phyloP scores from a whole-genome alignment of 2,329 filamentous ascomycete species.

The Neofusicoccum sp. region DNA sequence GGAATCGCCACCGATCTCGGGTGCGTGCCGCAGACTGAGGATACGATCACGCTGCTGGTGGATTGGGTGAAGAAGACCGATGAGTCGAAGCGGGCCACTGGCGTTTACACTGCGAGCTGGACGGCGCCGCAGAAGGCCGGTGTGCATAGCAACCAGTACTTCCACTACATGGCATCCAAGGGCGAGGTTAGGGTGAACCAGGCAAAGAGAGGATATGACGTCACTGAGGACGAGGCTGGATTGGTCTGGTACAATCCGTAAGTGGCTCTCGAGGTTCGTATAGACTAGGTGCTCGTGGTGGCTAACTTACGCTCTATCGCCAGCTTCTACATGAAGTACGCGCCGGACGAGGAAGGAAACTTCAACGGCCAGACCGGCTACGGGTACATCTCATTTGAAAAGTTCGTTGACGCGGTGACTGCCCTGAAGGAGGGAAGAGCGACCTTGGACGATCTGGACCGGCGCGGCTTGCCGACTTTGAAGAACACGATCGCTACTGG shows the following conservation, averaged over 20 bases:
- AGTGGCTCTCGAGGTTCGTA: conserved; percentile 31
- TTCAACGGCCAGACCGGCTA: conserved; percentile 91
- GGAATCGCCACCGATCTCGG: conserved; percentile 79
- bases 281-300: background rate
- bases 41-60: conserved; percentile 88
- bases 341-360: conserved; percentile 92
- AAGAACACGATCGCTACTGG: conserved; percentile 90
- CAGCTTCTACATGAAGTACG: conserved; percentile 89
- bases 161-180: conserved; percentile 85
- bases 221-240: conserved; percentile 75
- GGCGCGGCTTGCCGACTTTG: conserved; percentile 79
- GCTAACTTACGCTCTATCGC: background rate
- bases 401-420: conserved; percentile 87
- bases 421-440: conserved; percentile 74
- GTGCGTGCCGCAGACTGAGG: conserved; percentile 80
- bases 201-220: conserved; percentile 91
- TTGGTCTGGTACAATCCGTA: conserved; percentile 86
- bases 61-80: conserved; percentile 80
- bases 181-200: conserved; percentile 91
- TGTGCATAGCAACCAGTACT: conserved; percentile 96
- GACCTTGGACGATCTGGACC: conserved; percentile 75
- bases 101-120: conserved; percentile 92
- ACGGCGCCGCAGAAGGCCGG: conserved; percentile 90
- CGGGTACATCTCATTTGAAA: conserved; percentile 92
- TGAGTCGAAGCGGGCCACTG: conserved; percentile 73